phyloP scores from a whole-genome alignment of 345 rosid genomes.

The Aegle marmelos region DNA sequence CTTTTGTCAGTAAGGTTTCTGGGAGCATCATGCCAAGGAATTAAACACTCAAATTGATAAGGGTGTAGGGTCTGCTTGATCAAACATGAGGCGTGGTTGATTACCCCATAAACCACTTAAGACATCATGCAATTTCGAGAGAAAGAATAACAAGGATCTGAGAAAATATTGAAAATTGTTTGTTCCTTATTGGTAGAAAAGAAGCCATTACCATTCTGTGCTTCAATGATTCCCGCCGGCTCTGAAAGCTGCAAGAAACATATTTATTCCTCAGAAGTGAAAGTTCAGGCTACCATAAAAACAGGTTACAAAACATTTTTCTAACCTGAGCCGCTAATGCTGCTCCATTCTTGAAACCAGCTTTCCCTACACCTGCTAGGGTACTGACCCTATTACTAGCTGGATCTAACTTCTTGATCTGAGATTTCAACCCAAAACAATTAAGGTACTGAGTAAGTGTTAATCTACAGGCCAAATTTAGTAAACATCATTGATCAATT shows the following conservation, averaged over 20 bases:
- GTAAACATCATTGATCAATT: background rate
- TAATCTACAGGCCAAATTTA: background rate
- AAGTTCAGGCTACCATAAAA: constrained; percentile 12
- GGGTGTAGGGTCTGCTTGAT: background rate
- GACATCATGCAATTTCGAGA: background rate
- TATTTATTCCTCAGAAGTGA: constrained; percentile 10
- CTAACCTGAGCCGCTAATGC: constrained; percentile 72
- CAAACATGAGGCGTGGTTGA: background rate
- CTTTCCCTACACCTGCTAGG: constrained; percentile 90
- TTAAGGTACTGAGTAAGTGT: background rate
- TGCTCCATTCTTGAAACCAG: constrained; percentile 85
- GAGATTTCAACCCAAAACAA: constrained; percentile 19
- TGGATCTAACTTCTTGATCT: constrained; percentile 91
- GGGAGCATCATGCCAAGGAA: background rate
- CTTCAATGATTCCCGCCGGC: constrained; percentile 80
- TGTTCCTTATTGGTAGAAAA: background rate
- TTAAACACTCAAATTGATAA: background rate
- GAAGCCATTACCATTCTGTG: constrained; percentile 59
- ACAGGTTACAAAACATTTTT: background rate
- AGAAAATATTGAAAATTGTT: constrained; percentile 3
- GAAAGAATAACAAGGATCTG: background rate
- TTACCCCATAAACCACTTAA: background rate
- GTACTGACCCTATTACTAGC: constrained; percentile 67
- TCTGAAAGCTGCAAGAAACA: constrained; percentile 74
- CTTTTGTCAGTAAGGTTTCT: background rate